These are phyloP conservation scores for Lolium multiflorum DNA, from an alignment of 176 grass and related monocot genomes.

Conservation along the genomic window DNA sequence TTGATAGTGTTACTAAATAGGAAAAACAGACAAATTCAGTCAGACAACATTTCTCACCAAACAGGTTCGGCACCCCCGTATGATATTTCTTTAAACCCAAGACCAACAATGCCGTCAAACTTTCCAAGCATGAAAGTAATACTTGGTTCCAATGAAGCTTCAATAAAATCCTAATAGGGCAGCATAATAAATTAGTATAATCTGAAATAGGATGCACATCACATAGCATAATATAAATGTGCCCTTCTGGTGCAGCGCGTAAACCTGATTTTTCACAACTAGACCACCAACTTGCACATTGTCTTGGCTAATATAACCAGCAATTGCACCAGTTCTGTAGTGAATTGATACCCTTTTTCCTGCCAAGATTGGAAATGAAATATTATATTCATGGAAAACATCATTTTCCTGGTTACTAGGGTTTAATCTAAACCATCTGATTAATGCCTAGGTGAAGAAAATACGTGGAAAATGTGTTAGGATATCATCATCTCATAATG, in stretches of 20 bases:
- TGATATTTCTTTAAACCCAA: constrained; percentile 83
- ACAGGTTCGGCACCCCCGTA: constrained; percentile 60
- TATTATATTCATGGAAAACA: no score
- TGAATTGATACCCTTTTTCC: no score
- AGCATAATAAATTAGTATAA: constrained; percentile 24
- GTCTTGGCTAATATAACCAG: no score
- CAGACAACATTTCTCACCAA: constrained; percentile 53
- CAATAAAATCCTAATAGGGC: constrained; percentile 66
- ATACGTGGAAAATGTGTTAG: no score
- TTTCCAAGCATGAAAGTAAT: constrained; percentile 74
- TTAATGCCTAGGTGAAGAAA: no score
- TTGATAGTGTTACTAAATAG: constrained; percentile 3
- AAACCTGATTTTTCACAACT: constrained; percentile 50
- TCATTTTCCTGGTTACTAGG: no score
- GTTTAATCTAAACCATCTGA: no score
- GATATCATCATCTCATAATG: no score
- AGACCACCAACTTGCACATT: no score
- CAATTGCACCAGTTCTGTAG: no score
- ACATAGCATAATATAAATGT: background rate
- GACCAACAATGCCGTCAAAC: constrained; percentile 93
- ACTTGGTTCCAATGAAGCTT: constrained; percentile 70
- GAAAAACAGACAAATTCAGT: background rate
- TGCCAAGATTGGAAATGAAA: no score
- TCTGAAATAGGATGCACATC: background rate
- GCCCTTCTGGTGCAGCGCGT: background rate